phyloP scores from a whole-genome alignment of 192 early-diverging fungal genomes.

The Gaertneriomyces sp. region DNA sequence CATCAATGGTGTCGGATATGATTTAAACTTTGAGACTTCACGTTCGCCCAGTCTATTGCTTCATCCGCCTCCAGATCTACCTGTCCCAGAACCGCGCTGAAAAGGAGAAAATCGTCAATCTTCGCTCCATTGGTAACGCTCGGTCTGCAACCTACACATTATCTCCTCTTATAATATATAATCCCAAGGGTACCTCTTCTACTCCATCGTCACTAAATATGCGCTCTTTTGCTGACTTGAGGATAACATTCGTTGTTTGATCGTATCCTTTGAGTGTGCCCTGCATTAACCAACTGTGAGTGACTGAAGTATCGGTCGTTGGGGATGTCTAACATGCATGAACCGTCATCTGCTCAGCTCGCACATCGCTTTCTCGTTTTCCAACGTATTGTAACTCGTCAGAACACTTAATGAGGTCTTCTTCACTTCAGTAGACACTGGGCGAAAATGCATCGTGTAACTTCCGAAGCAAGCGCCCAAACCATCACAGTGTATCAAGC shows the following conservation, averaged over 20 bases:
- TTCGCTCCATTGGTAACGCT: not conserved
- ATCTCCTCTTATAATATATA: constrained; percentile 57
- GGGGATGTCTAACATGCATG: no score
- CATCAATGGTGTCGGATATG: no score
- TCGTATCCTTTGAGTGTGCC: constrained; percentile 55
- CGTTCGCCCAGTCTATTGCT: constrained; percentile 27
- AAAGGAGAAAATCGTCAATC: not conserved
- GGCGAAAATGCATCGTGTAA: no score
- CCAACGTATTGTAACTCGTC: no score
- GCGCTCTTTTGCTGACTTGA: constrained; percentile 50
- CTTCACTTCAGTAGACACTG: no score
- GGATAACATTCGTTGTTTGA: constrained; percentile 52
- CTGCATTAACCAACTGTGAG: constrained; percentile 21
- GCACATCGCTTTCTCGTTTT: no score
- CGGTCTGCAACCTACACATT: constrained; percentile 40
- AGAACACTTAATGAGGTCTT: no score
- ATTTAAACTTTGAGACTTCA: constrained; percentile 7
- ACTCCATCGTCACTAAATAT: constrained; percentile 49
- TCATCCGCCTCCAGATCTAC: constrained; percentile 25
- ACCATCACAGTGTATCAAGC: no score
- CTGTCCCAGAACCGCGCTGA: constrained; percentile 19
- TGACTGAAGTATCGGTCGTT: no score
- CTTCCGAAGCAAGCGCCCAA: no score
- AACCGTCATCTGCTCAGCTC: no score
- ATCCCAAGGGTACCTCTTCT: constrained; percentile 45